Conservation (phyloP, 495 filamentous ascomycete genomes). For the Penicillium steckii region DNA sequence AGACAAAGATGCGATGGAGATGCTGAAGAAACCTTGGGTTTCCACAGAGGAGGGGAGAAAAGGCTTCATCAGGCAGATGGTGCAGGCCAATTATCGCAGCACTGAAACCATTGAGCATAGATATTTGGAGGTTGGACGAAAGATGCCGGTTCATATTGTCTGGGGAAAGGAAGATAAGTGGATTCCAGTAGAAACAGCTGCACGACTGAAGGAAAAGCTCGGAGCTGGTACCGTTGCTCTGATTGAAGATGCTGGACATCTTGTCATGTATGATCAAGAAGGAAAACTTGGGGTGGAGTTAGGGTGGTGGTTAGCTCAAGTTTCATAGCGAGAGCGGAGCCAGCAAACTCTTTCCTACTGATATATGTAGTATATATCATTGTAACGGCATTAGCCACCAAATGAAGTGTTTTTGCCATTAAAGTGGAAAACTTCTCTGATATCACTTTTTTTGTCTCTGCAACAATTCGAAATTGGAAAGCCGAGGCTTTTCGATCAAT, state of each 20-base stretch:
- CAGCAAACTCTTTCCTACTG: background rate
- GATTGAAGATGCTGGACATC: constrained; percentile 34
- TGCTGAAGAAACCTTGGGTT: constrained; percentile 28
- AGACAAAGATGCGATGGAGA: constrained; percentile 19
- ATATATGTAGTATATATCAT: too few relatives aligned
- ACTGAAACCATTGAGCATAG: constrained; percentile 25
- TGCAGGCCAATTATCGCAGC: constrained; percentile 26
- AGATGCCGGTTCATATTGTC: constrained; percentile 28
- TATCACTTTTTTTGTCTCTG: too few relatives aligned
- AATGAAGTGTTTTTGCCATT: too few relatives aligned
- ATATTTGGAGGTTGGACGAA: constrained; percentile 24
- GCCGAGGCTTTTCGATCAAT: background rate
- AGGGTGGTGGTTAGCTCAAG: constrained; percentile 19
- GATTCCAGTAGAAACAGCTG: constrained; percentile 30
- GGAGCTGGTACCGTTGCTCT: constrained; percentile 20
- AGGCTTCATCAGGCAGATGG: constrained; percentile 27
- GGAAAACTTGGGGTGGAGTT: constrained; percentile 28
- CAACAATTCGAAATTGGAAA: background rate
- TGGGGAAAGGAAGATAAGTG: constrained; percentile 37
- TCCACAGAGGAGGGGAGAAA: constrained; percentile 16
- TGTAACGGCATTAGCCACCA: too few relatives aligned
- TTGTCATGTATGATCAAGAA: constrained; percentile 35
- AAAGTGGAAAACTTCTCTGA: too few relatives aligned
- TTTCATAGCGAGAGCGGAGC: background rate
- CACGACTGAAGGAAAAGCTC: constrained; percentile 16